Base-by-base conservation (phyloP, 2,329 filamentous ascomycete species). In the Sporothrix protearum region DNA sequence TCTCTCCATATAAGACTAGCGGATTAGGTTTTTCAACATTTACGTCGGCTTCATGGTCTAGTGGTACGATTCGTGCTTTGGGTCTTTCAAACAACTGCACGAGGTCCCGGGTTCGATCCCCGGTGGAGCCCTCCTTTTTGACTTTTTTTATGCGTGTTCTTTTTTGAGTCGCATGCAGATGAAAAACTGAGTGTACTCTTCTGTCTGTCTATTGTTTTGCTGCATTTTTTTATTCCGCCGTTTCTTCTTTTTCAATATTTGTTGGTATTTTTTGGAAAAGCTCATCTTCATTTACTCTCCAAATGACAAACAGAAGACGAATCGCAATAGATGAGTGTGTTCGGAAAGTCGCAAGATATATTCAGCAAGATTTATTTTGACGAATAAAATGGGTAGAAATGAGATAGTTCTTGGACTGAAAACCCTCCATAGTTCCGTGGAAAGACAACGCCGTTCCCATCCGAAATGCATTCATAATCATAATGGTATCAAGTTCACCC, bases 31-130 rank as follows among this genome's bases (percentile, higher is more conserved):
- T 25, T 51, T 19, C n/a, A 3, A 19, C 10, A 68, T 39, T 10
- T 28, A 45, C 63, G 28, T 57, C 33, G 71, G 73, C 73, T 75
- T 57, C 61, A 63, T 74, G 73, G 73, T 74, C 73, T 74, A 74
- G 73, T 73, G 73, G 73, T 74, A 74, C 73, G 74, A 75, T 74
- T 74, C 74, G 72, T 74, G 73, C 72, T 75, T 75, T 75, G 71
- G 73, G 73, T 63, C 72, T 73, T 59, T 19, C 42, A 25, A 71
- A 51, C 73, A 74, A 75, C 72, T 74, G 72, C 73, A 74, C 72
- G 74, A 75, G 74, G 74, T 74, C 74, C 74, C 74, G 73, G 73
- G 73, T 75, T 75, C 74, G 74, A 75, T 73, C 74, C 74, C 73
- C 74, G 74, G 73, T 67, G 68, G 73, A 75, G 74, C 74, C 73